Percentiles rank a stretch among this genome's conserved stretches.
These are phyloP conservation scores for Hypomontagnella monticulosa DNA, from an alignment of 495 filamentous ascomycete genomes.

Conservation along the genomic window DNA sequence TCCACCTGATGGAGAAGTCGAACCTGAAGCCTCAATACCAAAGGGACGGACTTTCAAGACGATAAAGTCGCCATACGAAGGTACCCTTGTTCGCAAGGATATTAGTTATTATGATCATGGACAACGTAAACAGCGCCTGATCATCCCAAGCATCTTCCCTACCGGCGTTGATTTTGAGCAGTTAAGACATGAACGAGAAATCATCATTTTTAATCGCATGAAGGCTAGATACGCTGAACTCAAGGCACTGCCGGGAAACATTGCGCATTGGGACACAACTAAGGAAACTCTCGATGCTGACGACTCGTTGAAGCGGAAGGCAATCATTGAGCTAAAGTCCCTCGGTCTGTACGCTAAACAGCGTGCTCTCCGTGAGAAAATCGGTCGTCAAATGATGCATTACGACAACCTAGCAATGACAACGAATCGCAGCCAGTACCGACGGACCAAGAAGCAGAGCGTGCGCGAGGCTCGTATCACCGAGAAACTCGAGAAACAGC, in stretches of 20 bases:
- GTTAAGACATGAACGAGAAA: constrained; percentile 83
- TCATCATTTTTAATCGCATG: constrained; percentile 89
- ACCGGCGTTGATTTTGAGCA: constrained; percentile 85
- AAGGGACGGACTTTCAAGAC: constrained; percentile 60
- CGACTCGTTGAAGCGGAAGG: constrained; percentile 85
- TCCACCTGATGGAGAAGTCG: constrained; percentile 43
- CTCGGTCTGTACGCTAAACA: constrained; percentile 86
- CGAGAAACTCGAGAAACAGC: constrained; percentile 98
- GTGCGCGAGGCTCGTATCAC: constrained; percentile 96
- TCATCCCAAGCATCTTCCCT: constrained; percentile 88
- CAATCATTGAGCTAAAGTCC: constrained; percentile 91
- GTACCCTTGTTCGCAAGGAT: constrained; percentile 57
- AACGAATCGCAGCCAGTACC: constrained; percentile 85
- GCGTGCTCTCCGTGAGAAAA: constrained; percentile 80
- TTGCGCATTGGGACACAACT: constrained; percentile 84
- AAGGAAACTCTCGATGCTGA: constrained; percentile 76
- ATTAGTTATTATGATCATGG: constrained; percentile 85
- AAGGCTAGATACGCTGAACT: constrained; percentile 82
- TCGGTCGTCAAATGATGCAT: constrained; percentile 88
- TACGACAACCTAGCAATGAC: constrained; percentile 96
- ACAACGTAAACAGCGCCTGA: constrained; percentile 72
- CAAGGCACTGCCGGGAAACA: constrained; percentile 80
- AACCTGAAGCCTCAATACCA: constrained; percentile 37
- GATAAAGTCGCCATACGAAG: constrained; percentile 72
- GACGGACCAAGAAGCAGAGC: constrained; percentile 95